These are phyloP conservation scores for Begonia peltatifolia DNA, from an alignment of 306 rosid genomes.

Conservation along the genomic window DNA sequence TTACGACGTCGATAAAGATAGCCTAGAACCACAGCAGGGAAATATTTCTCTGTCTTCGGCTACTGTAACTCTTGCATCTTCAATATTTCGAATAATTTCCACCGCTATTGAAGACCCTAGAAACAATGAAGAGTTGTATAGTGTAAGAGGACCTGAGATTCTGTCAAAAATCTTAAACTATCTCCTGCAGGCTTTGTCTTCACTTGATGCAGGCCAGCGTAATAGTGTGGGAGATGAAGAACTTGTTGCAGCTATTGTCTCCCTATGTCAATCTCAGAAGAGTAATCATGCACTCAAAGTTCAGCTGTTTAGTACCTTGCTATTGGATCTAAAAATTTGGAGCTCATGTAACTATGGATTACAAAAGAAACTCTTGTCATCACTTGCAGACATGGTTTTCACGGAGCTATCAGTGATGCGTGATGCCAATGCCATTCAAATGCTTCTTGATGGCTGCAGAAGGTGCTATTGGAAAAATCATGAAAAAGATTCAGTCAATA, in stretches of 20 bases:
- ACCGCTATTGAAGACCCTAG: slow-evolving; percentile 59
- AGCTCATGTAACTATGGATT: slow-evolving; percentile 91
- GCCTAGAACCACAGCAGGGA: slow-evolving; percentile 65
- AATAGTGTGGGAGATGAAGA: slow-evolving; percentile 83
- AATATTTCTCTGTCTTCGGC: slow-evolving; percentile 48
- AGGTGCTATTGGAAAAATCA: slow-evolving; percentile 83
- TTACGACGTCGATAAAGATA: slow-evolving; percentile 48
- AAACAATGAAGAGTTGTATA: slow-evolving; percentile 78
- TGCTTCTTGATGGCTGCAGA: slow-evolving; percentile 95
- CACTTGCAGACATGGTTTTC: slow-evolving; percentile 98
- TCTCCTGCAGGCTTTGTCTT: slow-evolving; percentile 69
- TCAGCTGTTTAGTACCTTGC: slow-evolving; percentile 71
- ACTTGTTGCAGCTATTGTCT: slow-evolving; percentile 83
- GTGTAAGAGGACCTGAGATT: slow-evolving; percentile 87
- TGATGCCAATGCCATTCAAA: slow-evolving; percentile 93
- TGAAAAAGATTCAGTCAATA: slow-evolving; percentile 72
- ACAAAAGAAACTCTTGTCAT: slow-evolving; percentile 94
- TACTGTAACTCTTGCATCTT: slow-evolving; percentile 68
- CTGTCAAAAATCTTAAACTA: slow-evolving; percentile 81
- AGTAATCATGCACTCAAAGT: slow-evolving; percentile 67
- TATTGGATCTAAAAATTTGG: slow-evolving; percentile 86
- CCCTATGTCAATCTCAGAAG: slow-evolving; percentile 75
- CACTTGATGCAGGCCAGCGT: slow-evolving; percentile 44
- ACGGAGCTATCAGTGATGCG: slow-evolving; percentile 81
- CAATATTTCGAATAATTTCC: slow-evolving; percentile 73